phyloP scores from a whole-genome alignment of 2,329 filamentous ascomycete genomes.

The Phialemonium atrogriseum region DNA sequence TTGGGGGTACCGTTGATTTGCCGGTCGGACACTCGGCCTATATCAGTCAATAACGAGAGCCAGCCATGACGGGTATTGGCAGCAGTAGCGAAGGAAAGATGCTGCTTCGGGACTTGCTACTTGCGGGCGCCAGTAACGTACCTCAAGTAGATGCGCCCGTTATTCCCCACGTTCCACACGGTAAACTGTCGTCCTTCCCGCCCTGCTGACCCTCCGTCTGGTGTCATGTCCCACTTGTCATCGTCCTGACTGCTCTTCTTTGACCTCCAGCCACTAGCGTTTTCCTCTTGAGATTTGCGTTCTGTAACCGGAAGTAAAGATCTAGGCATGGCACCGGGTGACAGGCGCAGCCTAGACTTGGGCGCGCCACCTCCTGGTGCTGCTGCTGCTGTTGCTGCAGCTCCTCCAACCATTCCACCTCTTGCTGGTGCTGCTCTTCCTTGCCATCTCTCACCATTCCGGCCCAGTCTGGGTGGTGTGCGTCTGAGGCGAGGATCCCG shows the following conservation, averaged over 20 bases:
- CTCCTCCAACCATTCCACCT: too few relatives aligned
- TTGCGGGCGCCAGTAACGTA: slow-evolving; percentile 40
- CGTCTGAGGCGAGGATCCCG: slow-evolving; percentile 10
- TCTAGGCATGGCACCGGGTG: slow-evolving; percentile 19
- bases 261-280: slow-evolving; percentile 21
- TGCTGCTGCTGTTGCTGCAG: slow-evolving; percentile 1
- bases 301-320: slow-evolving; percentile 38
- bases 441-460: slow-evolving; percentile 12
- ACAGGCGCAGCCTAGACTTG: slow-evolving; percentile 18
- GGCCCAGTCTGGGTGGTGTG: slow-evolving; percentile 11
- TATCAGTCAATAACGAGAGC: slow-evolving; percentile 11
- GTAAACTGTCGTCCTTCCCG: slow-evolving; percentile 66
- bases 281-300: slow-evolving; percentile 34
- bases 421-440: too few relatives aligned
- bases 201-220: slow-evolving; percentile 52
- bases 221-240: slow-evolving; percentile 46
- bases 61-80: neutral
- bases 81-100: too few relatives aligned
- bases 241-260: slow-evolving; percentile 49
- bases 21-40: slow-evolving; percentile 54
- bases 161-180: slow-evolving; percentile 75
- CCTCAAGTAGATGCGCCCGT: slow-evolving; percentile 76
- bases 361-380: slow-evolving; percentile 6
- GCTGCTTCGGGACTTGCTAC: too few relatives aligned
- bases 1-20: slow-evolving; percentile 52